Base-by-base conservation (phyloP, 768 basidiomycete species). In the Inosperma sp. region DNA sequence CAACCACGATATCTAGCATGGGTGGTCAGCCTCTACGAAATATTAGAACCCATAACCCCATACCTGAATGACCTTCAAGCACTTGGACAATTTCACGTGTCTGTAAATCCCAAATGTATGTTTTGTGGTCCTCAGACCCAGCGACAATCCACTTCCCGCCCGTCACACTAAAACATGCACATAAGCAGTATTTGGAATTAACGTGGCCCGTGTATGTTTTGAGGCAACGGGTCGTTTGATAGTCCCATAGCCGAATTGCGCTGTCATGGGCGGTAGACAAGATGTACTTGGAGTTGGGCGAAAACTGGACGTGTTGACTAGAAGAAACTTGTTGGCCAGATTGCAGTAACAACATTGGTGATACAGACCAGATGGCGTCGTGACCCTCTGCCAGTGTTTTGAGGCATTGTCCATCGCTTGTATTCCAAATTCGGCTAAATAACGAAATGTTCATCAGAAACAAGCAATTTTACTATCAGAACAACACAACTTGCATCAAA, bases 401-500 rank as follows among this genome's bases (percentile, higher is more conserved):
- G 23, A 99, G 78, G 67, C 95, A 99, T 62, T 97, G 93, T 0
- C 93, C 94, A 16, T 88, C 85, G 16, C 82, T 79, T 0, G 89
- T 86, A 56, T 93, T 91, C 95, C 95, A 99, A 65, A 99, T 87
- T 23, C 95, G 94, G 60, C 95, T 98, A 48, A n/a, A n/a, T n/a
- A n/a, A n/a, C n/a, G n/a, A 41, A 51, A 55, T 22, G 33, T 21
- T 41, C 33, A 44, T 49, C 21, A 39, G 36, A 57, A 30, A 44
- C 14, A 17, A 34, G 47, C 27, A 39, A 8, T 34, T 40, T 7
- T 27, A 27, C 22, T 34, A 34, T 49, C 21, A 51, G 29, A 41
- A 54, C 23, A 17, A 10, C 36, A 54, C 43, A 29, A 73, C 86
- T 62, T 62, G 96, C 95, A 98, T 95, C 48, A 97, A 72, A 6